Evolutionary conservation across 495 filamentous ascomycete genomes (phyloP), one percentile per base, ranked within the genome.

Genomic region (Hyaloscypha bicolor): DNA sequence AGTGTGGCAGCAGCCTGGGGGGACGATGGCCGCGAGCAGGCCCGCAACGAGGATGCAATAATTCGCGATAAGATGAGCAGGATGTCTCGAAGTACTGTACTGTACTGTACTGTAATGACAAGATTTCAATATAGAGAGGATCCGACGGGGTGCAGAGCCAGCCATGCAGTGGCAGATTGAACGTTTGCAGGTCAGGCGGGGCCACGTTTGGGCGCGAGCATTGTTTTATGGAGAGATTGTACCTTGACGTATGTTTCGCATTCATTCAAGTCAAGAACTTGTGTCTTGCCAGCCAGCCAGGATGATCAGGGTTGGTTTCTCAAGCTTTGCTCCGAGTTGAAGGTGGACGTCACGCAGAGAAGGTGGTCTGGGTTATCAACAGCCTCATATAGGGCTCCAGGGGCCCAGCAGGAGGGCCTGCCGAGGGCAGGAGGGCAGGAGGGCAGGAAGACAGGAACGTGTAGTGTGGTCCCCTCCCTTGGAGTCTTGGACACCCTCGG

Each of bases 11-110:
- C 35, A 37, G 42, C 42, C 16, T 4, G 16, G 6, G 1, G 42
- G 8, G 11, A 4, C 5, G 53, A 56, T 30, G 25, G 30, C 4
- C 53, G 8, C 9, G 53, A 56, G 21, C 53, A 48, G 42, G 21
- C 53, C 53, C 0, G 58, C 58, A 61, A 61, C 58, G 58, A 48
- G 58, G 58, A 42, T 9, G 42, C 58, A 61, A 45, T 61, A 61
- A 31, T 45, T 32, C 6, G 30, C 58, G 58, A 61, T 61, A 61
- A 61, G 58, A 31, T 16, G 32, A 6, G 51, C 35, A 37, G 35
- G 12, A 37, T 48, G 42, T 48, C 42, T 48, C 42, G 42, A 48
- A 48, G 42, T 48, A 45, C 6, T 45, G n/a, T 12, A 45, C 42
- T 6, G 42, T 19, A 45, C 9, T n/a, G n/a, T n/a, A n/a, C n/a